Conservation (phyloP, 2,329 filamentous ascomycete species). For the Neopestalotiopsis rosae region DNA sequence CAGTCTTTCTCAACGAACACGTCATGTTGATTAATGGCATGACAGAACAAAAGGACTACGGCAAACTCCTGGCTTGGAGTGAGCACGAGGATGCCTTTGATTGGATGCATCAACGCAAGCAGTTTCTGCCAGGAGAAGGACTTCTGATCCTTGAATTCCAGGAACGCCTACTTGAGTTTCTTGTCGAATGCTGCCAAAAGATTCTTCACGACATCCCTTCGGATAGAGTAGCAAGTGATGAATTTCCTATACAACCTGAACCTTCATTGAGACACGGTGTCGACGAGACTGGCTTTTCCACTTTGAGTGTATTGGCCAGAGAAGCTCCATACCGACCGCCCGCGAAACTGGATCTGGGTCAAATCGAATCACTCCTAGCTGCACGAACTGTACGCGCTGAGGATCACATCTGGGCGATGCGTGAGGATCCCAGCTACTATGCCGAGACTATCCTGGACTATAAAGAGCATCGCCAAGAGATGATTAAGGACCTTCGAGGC, state of each 20-base stretch:
- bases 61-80: slow-evolving; percentile 40
- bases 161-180: slow-evolving; percentile 50
- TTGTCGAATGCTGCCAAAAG: slow-evolving; percentile 50
- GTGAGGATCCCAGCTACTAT: slow-evolving; percentile 66
- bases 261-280: slow-evolving; percentile 37
- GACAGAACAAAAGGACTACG: slow-evolving; percentile 37
- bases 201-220: slow-evolving; percentile 57
- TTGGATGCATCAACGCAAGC: slow-evolving; percentile 39
- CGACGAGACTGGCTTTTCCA: slow-evolving; percentile 39
- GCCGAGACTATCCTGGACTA: slow-evolving; percentile 44
- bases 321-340: slow-evolving; percentile 61
- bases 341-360: slow-evolving; percentile 47
- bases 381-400: slow-evolving; percentile 48
- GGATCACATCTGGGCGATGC: slow-evolving; percentile 59
- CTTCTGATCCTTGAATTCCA: slow-evolving; percentile 58
- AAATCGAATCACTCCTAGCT: slow-evolving; percentile 48
- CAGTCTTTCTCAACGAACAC: slow-evolving; percentile 35
- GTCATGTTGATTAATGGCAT: slow-evolving; percentile 41
- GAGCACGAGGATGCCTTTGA: slow-evolving; percentile 43
- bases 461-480: slow-evolving; percentile 1
- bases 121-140: slow-evolving; percentile 51
- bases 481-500: slow-evolving; percentile 2
- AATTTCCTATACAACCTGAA: slow-evolving; percentile 42
- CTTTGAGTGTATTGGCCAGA: slow-evolving; percentile 45
- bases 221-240: slow-evolving; percentile 32